phyloP scores from a whole-genome alignment of 805 yeast species.

The Cyberlindnera sargentensis region DNA sequence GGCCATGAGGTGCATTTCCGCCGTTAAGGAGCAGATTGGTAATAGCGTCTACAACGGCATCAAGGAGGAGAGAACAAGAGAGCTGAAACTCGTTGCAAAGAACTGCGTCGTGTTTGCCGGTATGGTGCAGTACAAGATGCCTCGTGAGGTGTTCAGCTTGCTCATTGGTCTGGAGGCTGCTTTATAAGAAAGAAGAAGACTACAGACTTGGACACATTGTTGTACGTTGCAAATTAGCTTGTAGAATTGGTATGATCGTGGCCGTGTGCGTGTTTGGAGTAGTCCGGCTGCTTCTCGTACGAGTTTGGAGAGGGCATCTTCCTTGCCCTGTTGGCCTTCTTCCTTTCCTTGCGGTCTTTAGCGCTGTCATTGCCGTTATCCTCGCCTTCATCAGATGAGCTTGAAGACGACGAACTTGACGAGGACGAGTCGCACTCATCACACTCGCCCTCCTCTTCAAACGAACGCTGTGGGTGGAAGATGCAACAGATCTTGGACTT shows the following conservation, averaged over 20 bases:
- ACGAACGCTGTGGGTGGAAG: constrained; percentile 66
- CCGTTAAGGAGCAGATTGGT: constrained; percentile 37
- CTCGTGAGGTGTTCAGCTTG: constrained; percentile 69
- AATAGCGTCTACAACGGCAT: constrained; percentile 38
- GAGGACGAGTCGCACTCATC: constrained; percentile 22
- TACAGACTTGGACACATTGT: too few species aligned
- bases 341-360: constrained; percentile 25
- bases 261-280: constrained; percentile 22
- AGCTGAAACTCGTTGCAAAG: constrained; percentile 58
- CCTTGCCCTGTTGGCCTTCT: constrained; percentile 23
- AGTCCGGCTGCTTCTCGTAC: constrained; percentile 80
- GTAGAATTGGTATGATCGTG: constrained; percentile 3
- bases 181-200: constrained; percentile 11
- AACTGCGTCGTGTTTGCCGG: constrained; percentile 95
- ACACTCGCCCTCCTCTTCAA: constrained; percentile 39
- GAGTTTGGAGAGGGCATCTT: constrained; percentile 60
- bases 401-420: constrained; percentile 24
- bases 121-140: constrained; percentile 89
- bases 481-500: constrained; percentile 89
- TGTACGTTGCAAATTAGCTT: not conserved
- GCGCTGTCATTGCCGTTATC: constrained; percentile 29
- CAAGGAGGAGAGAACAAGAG: constrained; percentile 46
- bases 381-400: not conserved
- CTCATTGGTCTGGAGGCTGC: constrained; percentile 55
- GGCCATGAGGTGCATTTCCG: constrained; percentile 71